These are phyloP conservation scores for Pseudogymnoascus sp. DNA, from an alignment of 2,329 filamentous ascomycete species.

Conservation along the genomic window DNA sequence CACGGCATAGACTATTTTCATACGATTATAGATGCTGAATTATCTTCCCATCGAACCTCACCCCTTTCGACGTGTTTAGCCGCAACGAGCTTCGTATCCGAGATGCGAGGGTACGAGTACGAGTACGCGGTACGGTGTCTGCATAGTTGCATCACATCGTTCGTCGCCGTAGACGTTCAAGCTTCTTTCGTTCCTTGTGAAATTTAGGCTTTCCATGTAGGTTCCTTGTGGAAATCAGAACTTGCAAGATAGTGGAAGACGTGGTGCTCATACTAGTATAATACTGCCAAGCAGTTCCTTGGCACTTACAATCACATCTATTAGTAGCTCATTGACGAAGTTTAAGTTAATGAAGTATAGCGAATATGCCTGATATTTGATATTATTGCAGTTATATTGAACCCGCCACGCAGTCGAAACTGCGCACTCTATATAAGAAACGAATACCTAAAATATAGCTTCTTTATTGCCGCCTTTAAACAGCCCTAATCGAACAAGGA, in stretches of 20 bases:
- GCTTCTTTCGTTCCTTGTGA: background rate
- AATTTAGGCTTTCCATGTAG: background rate
- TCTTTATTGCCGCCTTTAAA: background rate
- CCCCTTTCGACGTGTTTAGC: no score
- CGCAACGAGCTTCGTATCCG: background rate
- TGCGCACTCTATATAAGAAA: background rate
- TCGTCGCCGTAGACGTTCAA: background rate
- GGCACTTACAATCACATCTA: background rate
- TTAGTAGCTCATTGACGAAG: background rate
- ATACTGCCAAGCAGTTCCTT: background rate
- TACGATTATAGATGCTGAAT: no score
- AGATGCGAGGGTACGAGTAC: background rate
- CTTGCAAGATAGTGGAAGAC: background rate
- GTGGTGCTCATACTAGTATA: no score
- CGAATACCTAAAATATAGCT: background rate
- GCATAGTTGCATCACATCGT: background rate
- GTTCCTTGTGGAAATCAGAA: background rate
- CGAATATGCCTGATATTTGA: background rate
- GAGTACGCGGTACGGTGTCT: background rate
- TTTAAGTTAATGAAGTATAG: background rate
- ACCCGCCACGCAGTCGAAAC: background rate
- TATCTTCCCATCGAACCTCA: no score
- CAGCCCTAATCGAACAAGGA: constrained; percentile 35
- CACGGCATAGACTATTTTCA: no score
- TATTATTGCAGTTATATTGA: background rate